Evolutionary conservation across 2,329 filamentous ascomycete genomes (phyloP), one percentile per base, ranked within the genome.

Genomic region (Waltergamsia citrina): DNA sequence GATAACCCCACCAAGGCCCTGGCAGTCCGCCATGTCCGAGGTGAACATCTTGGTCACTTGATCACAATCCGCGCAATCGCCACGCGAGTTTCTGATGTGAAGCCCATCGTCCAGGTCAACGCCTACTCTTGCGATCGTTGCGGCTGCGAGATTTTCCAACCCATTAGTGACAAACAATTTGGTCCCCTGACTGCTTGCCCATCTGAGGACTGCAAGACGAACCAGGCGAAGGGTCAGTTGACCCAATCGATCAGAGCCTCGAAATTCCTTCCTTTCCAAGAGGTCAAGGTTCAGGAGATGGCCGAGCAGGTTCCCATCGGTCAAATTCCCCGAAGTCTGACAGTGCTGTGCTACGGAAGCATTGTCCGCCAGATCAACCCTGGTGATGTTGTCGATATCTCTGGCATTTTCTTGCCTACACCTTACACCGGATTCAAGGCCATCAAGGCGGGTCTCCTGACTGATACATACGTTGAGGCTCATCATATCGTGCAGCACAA

Each of bases 381-480:
- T 3, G 92, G 92, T 42, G 92, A 98, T 57, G 79, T 95, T 4
- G 80, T 96, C 15, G 92, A 98, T 53, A 77, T 95, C 45, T 85
- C 85, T 5, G 92, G 92, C 42, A 90, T 98, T 50, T 98, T 98
- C 65, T 67, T 98, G 20, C 93, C 92, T 1, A 96, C 88, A 0
- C 92, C 92, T 1, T 98, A 98, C 57, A 98, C 92, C n/a, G 92
- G 92, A 28, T 98, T 98, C 71, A 82, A 93, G 62, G 93, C 92
- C 4, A 95, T 98, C 64, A 83, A 84, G 45, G 92, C 92, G 18
- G 92, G 92, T 38, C 74, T 98, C n/a, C 64, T 98, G 40, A 98
- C 92, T 22, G 92, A 98, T 51, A 98, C 92, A 2, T 98, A 94
- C 53, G 67, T 98, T 10, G 92, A 98, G 61, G 92, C 90, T 5